Percentiles rank a stretch among this genome's conserved stretches.
These are phyloP conservation scores for Scedosporium apiospermum DNA, from an alignment of 2,329 filamentous ascomycete genomes.

Conservation along the genomic window DNA sequence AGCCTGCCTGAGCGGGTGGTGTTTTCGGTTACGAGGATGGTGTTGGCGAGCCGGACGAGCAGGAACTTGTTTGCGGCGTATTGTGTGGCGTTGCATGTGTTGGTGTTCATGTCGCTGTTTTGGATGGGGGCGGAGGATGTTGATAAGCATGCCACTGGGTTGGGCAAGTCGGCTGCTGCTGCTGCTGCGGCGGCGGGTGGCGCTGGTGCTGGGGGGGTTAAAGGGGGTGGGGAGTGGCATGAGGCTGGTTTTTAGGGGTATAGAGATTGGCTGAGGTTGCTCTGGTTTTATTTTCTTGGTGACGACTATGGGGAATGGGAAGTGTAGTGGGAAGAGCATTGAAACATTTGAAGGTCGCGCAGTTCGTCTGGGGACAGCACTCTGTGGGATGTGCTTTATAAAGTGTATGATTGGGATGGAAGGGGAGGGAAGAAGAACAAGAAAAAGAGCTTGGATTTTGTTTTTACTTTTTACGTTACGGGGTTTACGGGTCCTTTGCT, in stretches of 20 bases:
- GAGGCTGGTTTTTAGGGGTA: slow-evolving; percentile 1
- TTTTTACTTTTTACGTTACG: too few species aligned
- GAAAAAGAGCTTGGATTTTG: too few species aligned
- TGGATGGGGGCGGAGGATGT: slow-evolving; percentile 65
- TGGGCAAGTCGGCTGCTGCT: slow-evolving; percentile 37
- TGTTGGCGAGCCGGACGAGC: slow-evolving; percentile 81
- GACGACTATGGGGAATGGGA: too few species aligned
- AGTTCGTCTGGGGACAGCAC: too few species aligned
- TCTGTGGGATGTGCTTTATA: too few species aligned
- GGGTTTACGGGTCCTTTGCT: too few species aligned
- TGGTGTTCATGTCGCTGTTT: slow-evolving; percentile 82
- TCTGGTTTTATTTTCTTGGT: too few species aligned
- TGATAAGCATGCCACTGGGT: slow-evolving; percentile 48
- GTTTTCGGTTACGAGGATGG: slow-evolving; percentile 82
- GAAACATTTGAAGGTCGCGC: too few species aligned
- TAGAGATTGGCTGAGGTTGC: neutral
- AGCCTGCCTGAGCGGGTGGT: slow-evolving; percentile 82
- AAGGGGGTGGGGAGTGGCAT: slow-evolving; percentile 7
- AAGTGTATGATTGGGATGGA: too few species aligned
- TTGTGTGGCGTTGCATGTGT: slow-evolving; percentile 75
- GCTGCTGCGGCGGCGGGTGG: slow-evolving; percentile 30
- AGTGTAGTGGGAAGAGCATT: too few species aligned
- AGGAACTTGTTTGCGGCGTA: slow-evolving; percentile 91
- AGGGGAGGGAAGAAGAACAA: too few species aligned
- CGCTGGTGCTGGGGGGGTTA: slow-evolving; percentile 1